Conservation (phyloP, 352 stramenopile species). For the Globisporangium apiculatum region DNA sequence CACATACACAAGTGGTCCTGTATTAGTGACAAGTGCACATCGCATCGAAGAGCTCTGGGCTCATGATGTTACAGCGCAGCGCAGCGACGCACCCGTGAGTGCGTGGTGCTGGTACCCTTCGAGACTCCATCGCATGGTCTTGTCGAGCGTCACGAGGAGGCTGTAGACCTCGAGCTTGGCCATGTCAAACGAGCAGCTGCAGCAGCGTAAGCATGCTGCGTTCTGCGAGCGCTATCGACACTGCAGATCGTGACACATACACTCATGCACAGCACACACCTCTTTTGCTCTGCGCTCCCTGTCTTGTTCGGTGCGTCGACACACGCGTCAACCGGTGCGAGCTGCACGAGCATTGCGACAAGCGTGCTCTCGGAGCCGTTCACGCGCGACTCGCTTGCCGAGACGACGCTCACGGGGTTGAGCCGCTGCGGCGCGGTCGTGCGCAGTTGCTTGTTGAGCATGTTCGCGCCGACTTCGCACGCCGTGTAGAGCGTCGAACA, state of each 20-base stretch:
- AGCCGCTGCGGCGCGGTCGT: slow-evolving; percentile 13
- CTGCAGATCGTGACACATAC: too few relatives aligned
- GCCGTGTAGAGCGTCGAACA: slow-evolving; percentile 41
- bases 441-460: slow-evolving; percentile 48
- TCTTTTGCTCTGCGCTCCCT: background rate
- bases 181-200: slow-evolving; percentile 60
- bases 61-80: too few relatives aligned
- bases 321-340: slow-evolving; percentile 38
- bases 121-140: slow-evolving; percentile 24
- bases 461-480: slow-evolving; percentile 32
- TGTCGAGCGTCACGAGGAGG: slow-evolving; percentile 40
- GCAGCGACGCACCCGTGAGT: slow-evolving; percentile 23
- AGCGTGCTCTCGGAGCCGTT: slow-evolving; percentile 29
- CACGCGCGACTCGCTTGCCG: slow-evolving; percentile 44
- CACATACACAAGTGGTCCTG: background rate
- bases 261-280: background rate
- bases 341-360: slow-evolving; percentile 47
- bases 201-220: background rate
- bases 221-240: too few relatives aligned
- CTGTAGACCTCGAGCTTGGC: slow-evolving; percentile 55
- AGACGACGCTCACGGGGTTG: slow-evolving; percentile 53
- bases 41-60: too few relatives aligned
- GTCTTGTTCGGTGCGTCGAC: slow-evolving; percentile 1
- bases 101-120: slow-evolving; percentile 54
- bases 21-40: too few relatives aligned